A percentile compares a stretch with the other conserved stretches of the same genome.
These are phyloP conservation scores for Hydrangea macrophylla DNA, from an alignment of 148 eudicot genomes.

Conservation along the genomic window DNA sequence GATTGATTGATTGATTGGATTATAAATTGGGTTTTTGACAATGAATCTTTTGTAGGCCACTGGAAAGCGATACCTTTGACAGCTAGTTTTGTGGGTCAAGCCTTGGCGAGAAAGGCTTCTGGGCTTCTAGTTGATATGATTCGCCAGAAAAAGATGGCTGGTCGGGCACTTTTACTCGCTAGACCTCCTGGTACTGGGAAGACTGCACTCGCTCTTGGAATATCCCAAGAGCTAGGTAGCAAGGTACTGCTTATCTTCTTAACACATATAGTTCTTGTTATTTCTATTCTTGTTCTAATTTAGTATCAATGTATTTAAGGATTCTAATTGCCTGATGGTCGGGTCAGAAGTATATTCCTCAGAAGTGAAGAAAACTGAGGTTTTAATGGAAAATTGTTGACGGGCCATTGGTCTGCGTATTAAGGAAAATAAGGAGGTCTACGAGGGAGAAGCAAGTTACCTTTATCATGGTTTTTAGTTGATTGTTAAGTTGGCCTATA, in stretches of 20 bases:
- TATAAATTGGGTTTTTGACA: background rate
- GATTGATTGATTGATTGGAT: background rate
- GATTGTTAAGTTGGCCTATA: background rate
- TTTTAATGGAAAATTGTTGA: constrained; percentile 91
- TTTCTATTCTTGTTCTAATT: background rate
- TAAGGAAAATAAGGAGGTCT: constrained; percentile 97
- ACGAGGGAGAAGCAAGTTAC: constrained; percentile 87
- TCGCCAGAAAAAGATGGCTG: constrained; percentile 96
- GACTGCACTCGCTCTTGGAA: constrained; percentile 95
- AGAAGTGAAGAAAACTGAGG: constrained; percentile 99
- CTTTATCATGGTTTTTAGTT: background rate
- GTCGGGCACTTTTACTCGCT: constrained; percentile 83
- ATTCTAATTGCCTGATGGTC: constrained; percentile 76
- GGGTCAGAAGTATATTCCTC: constrained; percentile 99
- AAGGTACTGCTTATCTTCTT: constrained; percentile 58
- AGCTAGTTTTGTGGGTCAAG: constrained; percentile 92
- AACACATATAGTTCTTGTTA: background rate
- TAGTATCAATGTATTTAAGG: background rate
- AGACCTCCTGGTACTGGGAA: constrained; percentile 99
- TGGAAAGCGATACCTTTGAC: constrained; percentile 74
- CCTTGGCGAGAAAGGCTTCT: constrained; percentile 77
- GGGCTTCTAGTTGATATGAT: constrained; percentile 99
- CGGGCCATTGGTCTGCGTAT: constrained; percentile 95
- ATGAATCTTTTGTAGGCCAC: constrained; percentile 35
- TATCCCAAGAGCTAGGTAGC: constrained; percentile 93